Evolutionary conservation across 2,329 filamentous ascomycete species (phyloP).

Genomic region (Xylariaceae sp.): DNA sequence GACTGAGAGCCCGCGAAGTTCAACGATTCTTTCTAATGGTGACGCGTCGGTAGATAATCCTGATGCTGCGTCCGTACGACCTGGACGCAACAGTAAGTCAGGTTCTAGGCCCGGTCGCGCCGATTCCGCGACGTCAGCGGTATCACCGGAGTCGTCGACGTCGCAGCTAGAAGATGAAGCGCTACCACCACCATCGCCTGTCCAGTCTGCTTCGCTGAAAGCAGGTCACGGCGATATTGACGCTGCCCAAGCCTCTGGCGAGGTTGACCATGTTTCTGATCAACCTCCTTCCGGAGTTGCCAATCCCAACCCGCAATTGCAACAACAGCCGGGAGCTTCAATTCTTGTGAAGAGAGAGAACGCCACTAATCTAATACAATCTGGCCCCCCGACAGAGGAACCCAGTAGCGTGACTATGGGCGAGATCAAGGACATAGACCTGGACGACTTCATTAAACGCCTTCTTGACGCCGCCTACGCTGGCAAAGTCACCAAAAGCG

Average conservation of each 20-base stretch:
- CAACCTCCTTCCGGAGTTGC: constrained; percentile 67
- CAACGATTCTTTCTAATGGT: constrained; percentile 58
- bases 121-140: constrained; percentile 39
- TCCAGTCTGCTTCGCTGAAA: constrained; percentile 69
- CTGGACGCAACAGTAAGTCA: constrained; percentile 56
- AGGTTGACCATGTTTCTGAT: constrained; percentile 93
- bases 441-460: constrained; percentile 95
- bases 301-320: constrained; percentile 49
- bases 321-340: constrained; percentile 72
- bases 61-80: constrained; percentile 70
- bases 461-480: constrained; percentile 92
- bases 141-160: constrained; percentile 34
- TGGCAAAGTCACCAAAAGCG: constrained; percentile 94
- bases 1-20: constrained; percentile 76
- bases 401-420: constrained; percentile 61
- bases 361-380: constrained; percentile 58
- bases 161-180: constrained; percentile 46
- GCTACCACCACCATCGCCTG: constrained; percentile 79
- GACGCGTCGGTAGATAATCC: constrained; percentile 57
- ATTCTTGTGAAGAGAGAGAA: constrained; percentile 81
- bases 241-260: constrained; percentile 76
- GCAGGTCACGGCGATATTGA: constrained; percentile 70
- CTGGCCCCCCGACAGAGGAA: constrained; percentile 38
- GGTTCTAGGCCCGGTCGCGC: constrained; percentile 44
- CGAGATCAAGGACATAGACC: constrained; percentile 84